A percentile compares a stretch with the other conserved stretches of the same genome.
phyloP scores from a whole-genome alignment of 371 early-diverging fungal genomes.

The Mortierella sp. region DNA sequence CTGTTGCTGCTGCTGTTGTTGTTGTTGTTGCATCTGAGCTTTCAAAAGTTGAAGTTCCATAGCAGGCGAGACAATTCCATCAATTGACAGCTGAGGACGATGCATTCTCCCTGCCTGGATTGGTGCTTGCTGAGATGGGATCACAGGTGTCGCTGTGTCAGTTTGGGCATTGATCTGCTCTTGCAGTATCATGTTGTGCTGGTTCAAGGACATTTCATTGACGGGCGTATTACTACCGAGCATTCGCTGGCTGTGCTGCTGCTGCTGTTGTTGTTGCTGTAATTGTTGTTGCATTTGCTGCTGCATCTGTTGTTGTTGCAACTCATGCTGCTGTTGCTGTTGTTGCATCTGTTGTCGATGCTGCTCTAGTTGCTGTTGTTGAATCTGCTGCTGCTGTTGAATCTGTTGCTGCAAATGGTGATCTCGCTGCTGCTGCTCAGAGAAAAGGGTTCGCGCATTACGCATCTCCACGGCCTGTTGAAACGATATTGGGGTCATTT shows the following conservation, averaged over 20 bases:
- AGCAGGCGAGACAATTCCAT: slow-evolving; percentile 23
- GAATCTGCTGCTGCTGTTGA: slow-evolving; percentile 25
- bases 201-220: slow-evolving; percentile 6
- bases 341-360: slow-evolving; percentile 22
- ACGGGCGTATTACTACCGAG: slow-evolving; percentile 4
- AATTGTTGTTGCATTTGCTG: slow-evolving; percentile 9
- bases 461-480: slow-evolving; percentile 19
- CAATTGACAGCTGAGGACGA: slow-evolving; percentile 39
- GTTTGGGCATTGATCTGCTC: slow-evolving; percentile 21
- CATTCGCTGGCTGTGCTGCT: slow-evolving; percentile 23
- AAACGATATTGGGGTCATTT: slow-evolving; percentile 23
- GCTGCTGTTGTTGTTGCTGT: slow-evolving; percentile 18
- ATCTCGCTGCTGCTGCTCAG: slow-evolving; percentile 26
- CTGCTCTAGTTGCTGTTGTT: slow-evolving; percentile 18
- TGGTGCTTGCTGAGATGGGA: slow-evolving; percentile 38
- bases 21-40: slow-evolving; percentile 44
- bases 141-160: slow-evolving; percentile 26
- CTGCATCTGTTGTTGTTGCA: slow-evolving; percentile 21
- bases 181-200: slow-evolving; percentile 15
- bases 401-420: slow-evolving; percentile 32
- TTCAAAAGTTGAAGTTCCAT: slow-evolving; percentile 38
- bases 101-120: slow-evolving; percentile 29
- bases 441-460: slow-evolving; percentile 19
- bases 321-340: slow-evolving; percentile 20
- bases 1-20: slow-evolving; percentile 35